These are phyloP conservation scores for Agroathelia rolfsii DNA, from an alignment of 1,284 basidiomycete genomes.

Conservation along the genomic window DNA sequence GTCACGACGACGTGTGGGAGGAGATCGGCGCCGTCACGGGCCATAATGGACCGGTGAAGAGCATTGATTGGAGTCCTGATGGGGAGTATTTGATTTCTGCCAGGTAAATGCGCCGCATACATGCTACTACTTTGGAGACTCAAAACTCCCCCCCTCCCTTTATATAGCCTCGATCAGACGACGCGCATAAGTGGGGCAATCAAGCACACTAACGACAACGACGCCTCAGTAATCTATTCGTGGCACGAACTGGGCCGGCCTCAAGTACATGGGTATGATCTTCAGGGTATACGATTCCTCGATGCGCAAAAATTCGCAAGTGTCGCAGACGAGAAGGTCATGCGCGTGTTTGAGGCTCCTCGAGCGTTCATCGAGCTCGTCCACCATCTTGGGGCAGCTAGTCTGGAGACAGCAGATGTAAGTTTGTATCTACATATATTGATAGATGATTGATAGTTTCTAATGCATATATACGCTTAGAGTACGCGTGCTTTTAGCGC, in stretches of 20 bases:
- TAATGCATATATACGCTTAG: too few species aligned
- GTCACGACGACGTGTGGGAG: conserved; percentile 47
- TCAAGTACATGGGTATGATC: conserved; percentile 91
- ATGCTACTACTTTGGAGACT: conserved; percentile 1
- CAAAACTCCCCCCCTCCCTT: conserved; percentile 2
- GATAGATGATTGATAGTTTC: too few species aligned
- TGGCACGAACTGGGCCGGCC: conserved; percentile 90
- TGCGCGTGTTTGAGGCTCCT: conserved; percentile 84
- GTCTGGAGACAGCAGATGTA: conserved; percentile 39
- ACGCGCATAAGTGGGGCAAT: conserved; percentile 72
- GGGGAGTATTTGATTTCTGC: conserved; percentile 80
- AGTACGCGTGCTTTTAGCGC: conserved; percentile 43
- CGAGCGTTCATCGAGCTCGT: conserved; percentile 61
- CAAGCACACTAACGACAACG: conserved; percentile 16
- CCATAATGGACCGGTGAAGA: conserved; percentile 70
- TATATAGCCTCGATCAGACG: conserved; percentile 73
- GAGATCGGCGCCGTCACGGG: conserved; percentile 74
- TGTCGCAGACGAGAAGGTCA: conserved; percentile 88
- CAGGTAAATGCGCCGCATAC: conserved; percentile 40
- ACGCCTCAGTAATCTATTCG: conserved; percentile 15
- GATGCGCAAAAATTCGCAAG: conserved; percentile 72
- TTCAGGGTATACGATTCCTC: conserved; percentile 75
- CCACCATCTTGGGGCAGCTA: conserved; percentile 37
- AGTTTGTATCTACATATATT: conserved; percentile 8
- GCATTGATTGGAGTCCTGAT: conserved; percentile 74